Conservation (phyloP, 2,329 filamentous ascomycete species). For the Leptographium flavum region DNA sequence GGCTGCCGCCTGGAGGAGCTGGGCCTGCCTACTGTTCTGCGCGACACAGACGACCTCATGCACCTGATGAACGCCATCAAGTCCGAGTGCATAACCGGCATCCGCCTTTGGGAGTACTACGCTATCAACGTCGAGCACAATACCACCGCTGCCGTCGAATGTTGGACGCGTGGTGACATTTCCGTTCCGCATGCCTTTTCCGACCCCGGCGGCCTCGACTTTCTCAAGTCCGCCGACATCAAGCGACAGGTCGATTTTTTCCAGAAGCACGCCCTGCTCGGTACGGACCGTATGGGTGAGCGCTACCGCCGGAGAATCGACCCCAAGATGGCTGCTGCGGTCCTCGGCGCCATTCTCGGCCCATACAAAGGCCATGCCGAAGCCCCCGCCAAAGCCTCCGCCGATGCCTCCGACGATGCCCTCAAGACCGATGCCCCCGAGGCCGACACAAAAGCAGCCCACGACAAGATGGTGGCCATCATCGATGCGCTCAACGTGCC, state of each 20-base stretch:
- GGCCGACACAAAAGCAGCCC: slow-evolving; percentile 34
- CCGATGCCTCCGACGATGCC: too few species aligned
- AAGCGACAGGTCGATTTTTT: slow-evolving; percentile 47
- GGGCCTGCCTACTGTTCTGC: slow-evolving; percentile 62
- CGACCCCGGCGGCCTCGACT: slow-evolving; percentile 25
- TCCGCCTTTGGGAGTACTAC: slow-evolving; percentile 90
- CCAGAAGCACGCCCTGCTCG: slow-evolving; percentile 52
- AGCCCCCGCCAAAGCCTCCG: too few species aligned
- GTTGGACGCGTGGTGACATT: slow-evolving; percentile 52
- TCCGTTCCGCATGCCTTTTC: slow-evolving; percentile 33
- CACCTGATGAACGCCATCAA: slow-evolving; percentile 77
- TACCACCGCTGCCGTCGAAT: slow-evolving; percentile 50
- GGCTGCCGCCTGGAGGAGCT: slow-evolving; percentile 56
- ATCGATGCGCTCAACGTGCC: slow-evolving; percentile 76
- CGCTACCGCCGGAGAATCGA: slow-evolving; percentile 62
- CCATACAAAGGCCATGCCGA: slow-evolving; percentile 41
- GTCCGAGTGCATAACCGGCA: slow-evolving; percentile 58
- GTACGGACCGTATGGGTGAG: slow-evolving; percentile 62
- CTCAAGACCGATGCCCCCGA: slow-evolving; percentile 28
- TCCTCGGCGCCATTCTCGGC: slow-evolving; percentile 56
- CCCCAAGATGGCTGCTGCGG: slow-evolving; percentile 52
- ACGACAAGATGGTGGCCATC: slow-evolving; percentile 44
- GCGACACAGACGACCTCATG: slow-evolving; percentile 56
- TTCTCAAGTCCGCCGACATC: slow-evolving; percentile 29
- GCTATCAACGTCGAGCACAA: slow-evolving; percentile 65